phyloP scores from a whole-genome alignment of 192 early-diverging fungal genomes.

The Umbelopsis ramanniana region DNA sequence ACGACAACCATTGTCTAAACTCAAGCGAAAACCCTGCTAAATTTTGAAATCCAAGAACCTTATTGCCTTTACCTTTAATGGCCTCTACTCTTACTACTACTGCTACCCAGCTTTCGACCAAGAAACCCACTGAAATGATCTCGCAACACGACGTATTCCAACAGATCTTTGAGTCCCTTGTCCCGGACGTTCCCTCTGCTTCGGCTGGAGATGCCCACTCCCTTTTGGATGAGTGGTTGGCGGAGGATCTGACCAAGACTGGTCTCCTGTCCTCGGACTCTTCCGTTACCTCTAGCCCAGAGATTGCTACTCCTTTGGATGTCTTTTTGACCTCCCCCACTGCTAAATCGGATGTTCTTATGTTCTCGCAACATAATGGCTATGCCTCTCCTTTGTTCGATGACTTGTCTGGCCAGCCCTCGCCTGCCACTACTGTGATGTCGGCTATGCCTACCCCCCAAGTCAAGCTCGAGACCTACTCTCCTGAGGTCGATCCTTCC shows the following conservation, averaged over 20 bases:
- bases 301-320: constrained; percentile 41
- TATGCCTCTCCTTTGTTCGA: constrained; percentile 16
- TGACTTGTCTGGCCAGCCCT: background rate
- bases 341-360: constrained; percentile 10
- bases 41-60: constrained; percentile 15
- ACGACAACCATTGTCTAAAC: constrained; percentile 13
- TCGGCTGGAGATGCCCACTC: constrained; percentile 24
- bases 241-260: constrained; percentile 42
- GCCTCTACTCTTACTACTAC: constrained; percentile 19
- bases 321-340: constrained; percentile 35
- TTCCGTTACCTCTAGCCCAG: constrained; percentile 35
- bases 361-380: constrained; percentile 5
- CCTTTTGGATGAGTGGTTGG: constrained; percentile 53
- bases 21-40: constrained; percentile 33
- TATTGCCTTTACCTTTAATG: constrained; percentile 6
- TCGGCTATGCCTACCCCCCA: constrained; percentile 18
- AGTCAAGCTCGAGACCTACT: constrained; percentile 7
- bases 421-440: constrained; percentile 8
- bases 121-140: constrained; percentile 17
- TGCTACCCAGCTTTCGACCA: constrained; percentile 20
- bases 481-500: background rate
- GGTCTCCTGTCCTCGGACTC: constrained; percentile 36
- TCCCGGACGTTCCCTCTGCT: constrained; percentile 22
- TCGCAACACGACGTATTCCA: constrained; percentile 32
- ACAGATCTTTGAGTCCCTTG: constrained; percentile 37